Evolutionary conservation across 2,329 filamentous ascomycete genomes (phyloP).

Genomic region (Fusarium xylarioides): DNA sequence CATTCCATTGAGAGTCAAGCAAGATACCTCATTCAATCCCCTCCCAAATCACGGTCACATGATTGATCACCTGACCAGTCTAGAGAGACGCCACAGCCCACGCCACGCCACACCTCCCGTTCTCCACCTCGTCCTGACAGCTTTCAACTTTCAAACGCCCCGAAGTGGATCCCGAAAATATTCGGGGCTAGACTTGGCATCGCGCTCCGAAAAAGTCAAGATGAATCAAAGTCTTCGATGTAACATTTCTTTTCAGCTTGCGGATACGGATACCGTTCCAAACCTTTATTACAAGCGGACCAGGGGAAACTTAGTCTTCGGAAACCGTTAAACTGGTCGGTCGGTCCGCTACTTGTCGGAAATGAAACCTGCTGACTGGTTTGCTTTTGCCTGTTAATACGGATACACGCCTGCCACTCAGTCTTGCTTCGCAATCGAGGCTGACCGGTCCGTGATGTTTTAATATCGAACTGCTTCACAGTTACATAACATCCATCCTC

Average conservation of each 20-base stretch:
- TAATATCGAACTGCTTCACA: background rate
- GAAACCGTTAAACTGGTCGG: constrained; percentile 12
- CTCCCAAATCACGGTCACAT: constrained; percentile 2
- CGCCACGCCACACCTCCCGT: constrained; percentile 7
- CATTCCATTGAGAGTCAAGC: background rate
- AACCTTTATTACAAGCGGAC: background rate
- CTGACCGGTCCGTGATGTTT: background rate
- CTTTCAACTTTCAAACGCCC: background rate
- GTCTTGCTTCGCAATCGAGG: background rate
- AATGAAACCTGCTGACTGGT: constrained; percentile 30
- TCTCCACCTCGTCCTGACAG: background rate
- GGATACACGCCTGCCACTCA: background rate
- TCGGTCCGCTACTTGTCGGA: constrained; percentile 30
- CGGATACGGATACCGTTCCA: constrained; percentile 20
- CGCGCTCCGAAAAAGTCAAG: constrained; percentile 17
- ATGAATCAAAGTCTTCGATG: constrained; percentile 34
- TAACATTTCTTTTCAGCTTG: constrained; percentile 41
- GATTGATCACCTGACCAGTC: constrained; percentile 11
- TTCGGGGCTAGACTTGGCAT: constrained; percentile 34
- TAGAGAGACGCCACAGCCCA: background rate
- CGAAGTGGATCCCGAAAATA: constrained; percentile 36
- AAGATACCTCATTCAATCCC: background rate
- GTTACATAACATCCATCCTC: constrained; percentile 14
- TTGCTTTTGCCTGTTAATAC: constrained; percentile 36
- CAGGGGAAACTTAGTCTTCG: background rate